These are phyloP conservation scores for Chrysosporium queenslandicum DNA, from an alignment of 2,329 filamentous ascomycete species.

Conservation along the genomic window DNA sequence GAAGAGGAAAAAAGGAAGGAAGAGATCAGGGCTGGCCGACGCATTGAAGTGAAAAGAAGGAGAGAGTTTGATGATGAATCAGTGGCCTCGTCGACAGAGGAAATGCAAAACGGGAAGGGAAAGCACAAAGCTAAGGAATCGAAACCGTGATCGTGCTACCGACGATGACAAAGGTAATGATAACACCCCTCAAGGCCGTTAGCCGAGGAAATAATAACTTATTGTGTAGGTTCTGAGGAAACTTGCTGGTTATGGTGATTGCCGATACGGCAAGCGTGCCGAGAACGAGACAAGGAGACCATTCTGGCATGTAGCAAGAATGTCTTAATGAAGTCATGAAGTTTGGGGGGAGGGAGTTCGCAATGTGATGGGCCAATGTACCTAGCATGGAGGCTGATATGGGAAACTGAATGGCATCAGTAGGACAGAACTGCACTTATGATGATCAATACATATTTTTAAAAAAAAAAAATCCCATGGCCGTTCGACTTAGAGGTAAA, in stretches of 20 bases:
- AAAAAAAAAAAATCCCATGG: background rate
- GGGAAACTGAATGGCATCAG: too few relatives aligned
- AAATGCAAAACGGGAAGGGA: too few relatives aligned
- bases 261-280: background rate
- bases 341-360: background rate
- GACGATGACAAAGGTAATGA: background rate
- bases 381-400: background rate
- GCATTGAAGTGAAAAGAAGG: background rate
- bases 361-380: background rate
- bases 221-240: background rate
- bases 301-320: background rate
- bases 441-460: background rate
- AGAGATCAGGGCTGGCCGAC: background rate
- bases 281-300: background rate
- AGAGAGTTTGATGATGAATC: background rate
- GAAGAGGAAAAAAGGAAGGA: background rate
- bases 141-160: too few relatives aligned
- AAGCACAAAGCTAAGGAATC: background rate
- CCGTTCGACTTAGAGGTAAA: background rate
- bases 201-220: background rate
- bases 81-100: background rate
- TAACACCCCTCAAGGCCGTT: background rate
- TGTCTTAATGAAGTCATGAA: background rate
- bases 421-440: too few relatives aligned
- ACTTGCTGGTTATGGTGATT: background rate